These are phyloP conservation scores for Achlya hypogyna DNA, from an alignment of 352 stramenopile species.

Conservation along the genomic window DNA sequence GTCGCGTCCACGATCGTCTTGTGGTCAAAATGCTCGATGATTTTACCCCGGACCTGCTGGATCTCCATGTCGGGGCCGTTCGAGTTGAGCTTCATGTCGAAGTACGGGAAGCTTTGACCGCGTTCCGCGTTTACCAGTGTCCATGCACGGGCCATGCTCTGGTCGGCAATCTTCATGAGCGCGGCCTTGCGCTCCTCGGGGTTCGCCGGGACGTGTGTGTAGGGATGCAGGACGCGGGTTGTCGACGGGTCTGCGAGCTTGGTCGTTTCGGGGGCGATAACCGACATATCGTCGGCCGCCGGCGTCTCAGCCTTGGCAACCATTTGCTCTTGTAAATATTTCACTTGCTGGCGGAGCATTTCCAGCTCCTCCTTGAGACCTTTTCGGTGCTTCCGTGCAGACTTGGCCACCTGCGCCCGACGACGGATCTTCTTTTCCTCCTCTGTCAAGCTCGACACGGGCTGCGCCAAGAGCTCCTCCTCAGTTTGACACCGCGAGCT, in stretches of 20 bases:
- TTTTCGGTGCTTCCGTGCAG: conserved; percentile 66
- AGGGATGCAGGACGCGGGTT: neutral
- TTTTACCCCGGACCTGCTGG: conserved; percentile 54
- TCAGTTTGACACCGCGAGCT: conserved; percentile 18
- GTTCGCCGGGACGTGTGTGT: conserved; percentile 23
- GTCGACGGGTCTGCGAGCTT: neutral
- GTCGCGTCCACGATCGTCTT: conserved; percentile 49
- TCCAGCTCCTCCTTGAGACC: conserved; percentile 53
- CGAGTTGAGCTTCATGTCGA: conserved; percentile 74
- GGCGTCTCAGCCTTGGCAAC: conserved; percentile 21
- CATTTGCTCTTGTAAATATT: conserved; percentile 73
- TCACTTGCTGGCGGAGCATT: conserved; percentile 57
- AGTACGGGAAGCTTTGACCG: conserved; percentile 41
- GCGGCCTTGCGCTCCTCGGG: conserved; percentile 41
- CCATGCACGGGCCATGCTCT: conserved; percentile 34
- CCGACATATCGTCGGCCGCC: conserved; percentile 27
- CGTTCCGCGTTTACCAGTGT: conserved; percentile 19
- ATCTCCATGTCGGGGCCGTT: conserved; percentile 75
- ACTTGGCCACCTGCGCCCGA: conserved; percentile 73
- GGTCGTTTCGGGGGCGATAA: neutral
- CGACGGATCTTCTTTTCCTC: conserved; percentile 76
- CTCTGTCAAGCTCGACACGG: conserved; percentile 71
- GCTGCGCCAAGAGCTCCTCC: conserved; percentile 70
- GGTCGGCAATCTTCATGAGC: conserved; percentile 44
- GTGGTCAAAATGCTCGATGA: conserved; percentile 46